These are phyloP conservation scores for Diaporthe citriasiana DNA, from an alignment of 2,329 filamentous ascomycete species.

Conservation along the genomic window DNA sequence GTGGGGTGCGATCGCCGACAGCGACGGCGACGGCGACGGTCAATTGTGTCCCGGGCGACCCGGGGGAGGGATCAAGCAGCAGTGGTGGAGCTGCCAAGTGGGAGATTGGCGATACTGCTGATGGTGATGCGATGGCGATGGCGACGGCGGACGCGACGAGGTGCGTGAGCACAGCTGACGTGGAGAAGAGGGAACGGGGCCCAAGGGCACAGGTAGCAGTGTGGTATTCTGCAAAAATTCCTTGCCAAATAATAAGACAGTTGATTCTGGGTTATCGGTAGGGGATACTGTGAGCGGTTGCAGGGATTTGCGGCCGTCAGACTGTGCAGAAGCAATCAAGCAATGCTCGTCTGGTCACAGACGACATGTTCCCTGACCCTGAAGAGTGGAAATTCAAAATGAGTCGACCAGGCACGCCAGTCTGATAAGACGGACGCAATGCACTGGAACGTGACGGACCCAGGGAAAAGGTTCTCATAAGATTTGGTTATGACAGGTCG, in stretches of 20 bases:
- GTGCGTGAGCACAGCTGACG: background rate
- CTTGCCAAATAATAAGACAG: constrained; percentile 10
- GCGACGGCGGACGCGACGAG: background rate
- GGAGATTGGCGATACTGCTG: background rate
- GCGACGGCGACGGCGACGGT: constrained; percentile 21
- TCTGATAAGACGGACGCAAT: background rate
- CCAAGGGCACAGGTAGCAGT: constrained; percentile 12
- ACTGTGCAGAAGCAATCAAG: constrained; percentile 20
- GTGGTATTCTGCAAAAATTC: constrained; percentile 11
- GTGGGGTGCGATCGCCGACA: constrained; percentile 30
- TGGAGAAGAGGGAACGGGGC: constrained; percentile 16
- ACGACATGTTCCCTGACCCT: constrained; percentile 17
- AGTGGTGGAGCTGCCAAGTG: constrained; percentile 9
- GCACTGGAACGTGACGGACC: background rate
- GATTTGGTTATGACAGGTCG: constrained; percentile 32
- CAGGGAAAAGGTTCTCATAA: constrained; percentile 8
- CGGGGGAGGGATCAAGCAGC: background rate
- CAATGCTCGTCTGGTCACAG: constrained; percentile 10
- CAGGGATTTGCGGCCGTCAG: background rate
- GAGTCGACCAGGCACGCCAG: background rate
- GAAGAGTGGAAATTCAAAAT: constrained; percentile 25
- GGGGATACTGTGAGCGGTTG: background rate
- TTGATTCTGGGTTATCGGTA: constrained; percentile 20
- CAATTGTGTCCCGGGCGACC: background rate
- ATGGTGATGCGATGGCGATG: background rate